These are phyloP conservation scores for Digitaria exilis DNA, from an alignment of 202 grass and related monocot genomes.

Conservation along the genomic window DNA sequence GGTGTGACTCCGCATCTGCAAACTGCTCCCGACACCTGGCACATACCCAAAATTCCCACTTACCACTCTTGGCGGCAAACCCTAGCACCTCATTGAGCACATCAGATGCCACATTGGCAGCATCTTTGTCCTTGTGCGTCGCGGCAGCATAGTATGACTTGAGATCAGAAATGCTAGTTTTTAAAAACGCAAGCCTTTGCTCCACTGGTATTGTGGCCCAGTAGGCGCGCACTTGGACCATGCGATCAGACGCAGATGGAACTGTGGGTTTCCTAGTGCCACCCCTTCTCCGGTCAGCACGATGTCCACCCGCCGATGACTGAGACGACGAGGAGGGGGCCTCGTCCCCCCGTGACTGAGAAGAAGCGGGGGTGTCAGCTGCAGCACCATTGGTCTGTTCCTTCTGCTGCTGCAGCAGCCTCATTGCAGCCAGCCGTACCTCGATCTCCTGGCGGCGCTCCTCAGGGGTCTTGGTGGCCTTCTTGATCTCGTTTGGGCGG, in stretches of 20 bases:
- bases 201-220: conserved; percentile 60
- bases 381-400: conserved; percentile 31
- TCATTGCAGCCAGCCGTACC: conserved; percentile 69
- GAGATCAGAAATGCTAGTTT: conserved; percentile 58
- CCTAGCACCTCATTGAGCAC: conserved; percentile 57
- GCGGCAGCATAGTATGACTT: conserved; percentile 50
- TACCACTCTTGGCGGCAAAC: conserved; percentile 44
- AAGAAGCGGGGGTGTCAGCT: background rate
- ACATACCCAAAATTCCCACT: conserved; percentile 82
- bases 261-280: conserved; percentile 49
- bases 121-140: conserved; percentile 54
- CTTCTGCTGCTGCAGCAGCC: conserved; percentile 71
- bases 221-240: conserved; percentile 76
- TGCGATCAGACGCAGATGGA: conserved; percentile 39
- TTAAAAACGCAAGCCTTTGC: conserved; percentile 56
- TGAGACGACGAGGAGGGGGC: conserved; percentile 55
- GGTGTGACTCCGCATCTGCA: conserved; percentile 34
- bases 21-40: conserved; percentile 62
- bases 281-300: conserved; percentile 60
- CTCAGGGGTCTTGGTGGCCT: conserved; percentile 78
- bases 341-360: conserved; percentile 53
- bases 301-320: conserved; percentile 41
- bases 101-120: conserved; percentile 13
- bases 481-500: conserved; percentile 90
- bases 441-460: conserved; percentile 96